Base-by-base conservation (phyloP, 371 early-diverging fungal genomes). In the Chytridiales sp. region DNA sequence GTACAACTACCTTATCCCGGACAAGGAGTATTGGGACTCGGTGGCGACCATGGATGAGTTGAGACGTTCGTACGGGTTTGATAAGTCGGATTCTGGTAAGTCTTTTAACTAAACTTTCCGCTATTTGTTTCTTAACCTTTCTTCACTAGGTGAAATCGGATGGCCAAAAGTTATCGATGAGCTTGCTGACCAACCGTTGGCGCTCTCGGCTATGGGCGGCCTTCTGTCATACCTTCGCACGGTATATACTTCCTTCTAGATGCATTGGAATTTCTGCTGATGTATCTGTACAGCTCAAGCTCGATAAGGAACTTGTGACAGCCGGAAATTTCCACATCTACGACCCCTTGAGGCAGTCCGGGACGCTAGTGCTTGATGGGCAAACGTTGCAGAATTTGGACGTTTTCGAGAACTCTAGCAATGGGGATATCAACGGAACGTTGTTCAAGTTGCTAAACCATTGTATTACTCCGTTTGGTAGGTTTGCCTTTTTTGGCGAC, bases 311-410 rank as follows among this genome's bases (percentile, higher is more conserved):
- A 38, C 75, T 96, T n/a, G 67, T 94, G 15, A 89, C 95, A 1
- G 84, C 90, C 35, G 79, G 83, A 35, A 92, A 94, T 69, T 84
- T 98, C 53, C 68, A 78, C 29, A 35, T 67, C 8, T 98, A 95
- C 67, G 76, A 76, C 34, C 74, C 75, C 6, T 56, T 75, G 26
- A 59, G 68, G 26, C 61, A 65, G 3, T 39, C 60, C 1, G 83
- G 88, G 43, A 92, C 92, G n/a, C 73, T 99, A 29, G 80, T 93
- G 1, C 79, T 99, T 32, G 99, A 99, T 65, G 97, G 96, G 0
- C 92, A 93, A 56, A 93, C 98, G 0, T 73, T 99, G 21, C 73
- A 85, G 34, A 98, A 98, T 64, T 73, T 99, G 35, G 98, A 98
- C 63, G 75, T 99, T 22, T 92, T 99, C 54, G 81, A 90, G 52